A percentile compares a stretch with the other conserved stretches of the same genome.
These are phyloP conservation scores for Termitomyces bulborhizus DNA, from an alignment of 768 basidiomycete species.

Conservation along the genomic window DNA sequence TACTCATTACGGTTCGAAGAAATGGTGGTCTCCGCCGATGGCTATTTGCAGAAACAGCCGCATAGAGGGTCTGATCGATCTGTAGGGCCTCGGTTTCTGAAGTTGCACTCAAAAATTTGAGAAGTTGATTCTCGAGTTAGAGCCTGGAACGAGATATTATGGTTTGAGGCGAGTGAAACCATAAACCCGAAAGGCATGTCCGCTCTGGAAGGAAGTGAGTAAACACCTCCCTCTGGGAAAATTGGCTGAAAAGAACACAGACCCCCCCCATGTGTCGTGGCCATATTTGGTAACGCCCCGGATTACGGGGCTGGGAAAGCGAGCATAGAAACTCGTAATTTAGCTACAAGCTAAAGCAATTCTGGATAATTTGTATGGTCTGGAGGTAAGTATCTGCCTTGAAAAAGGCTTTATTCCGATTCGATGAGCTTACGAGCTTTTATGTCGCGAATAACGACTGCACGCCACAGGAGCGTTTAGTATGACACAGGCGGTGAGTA, in stretches of 20 bases:
- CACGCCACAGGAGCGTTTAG: background rate
- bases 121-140: background rate
- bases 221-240: background rate
- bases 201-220: background rate
- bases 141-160: background rate
- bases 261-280: background rate
- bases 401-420: background rate
- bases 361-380: no score
- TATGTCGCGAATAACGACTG: background rate
- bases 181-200: background rate
- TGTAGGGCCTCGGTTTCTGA: background rate
- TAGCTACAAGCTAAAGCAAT: background rate
- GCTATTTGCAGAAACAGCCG: background rate
- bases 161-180: background rate
- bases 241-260: background rate
- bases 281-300: background rate
- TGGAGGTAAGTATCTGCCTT: background rate
- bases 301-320: background rate
- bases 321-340: background rate
- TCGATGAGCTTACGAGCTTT: background rate
- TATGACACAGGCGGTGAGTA: background rate
- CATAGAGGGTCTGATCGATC: background rate
- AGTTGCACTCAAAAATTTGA: background rate
- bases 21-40: background rate
- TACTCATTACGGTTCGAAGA: background rate